phyloP scores from a whole-genome alignment of 768 basidiomycete genomes.

The Mycena rebaudengoi region DNA sequence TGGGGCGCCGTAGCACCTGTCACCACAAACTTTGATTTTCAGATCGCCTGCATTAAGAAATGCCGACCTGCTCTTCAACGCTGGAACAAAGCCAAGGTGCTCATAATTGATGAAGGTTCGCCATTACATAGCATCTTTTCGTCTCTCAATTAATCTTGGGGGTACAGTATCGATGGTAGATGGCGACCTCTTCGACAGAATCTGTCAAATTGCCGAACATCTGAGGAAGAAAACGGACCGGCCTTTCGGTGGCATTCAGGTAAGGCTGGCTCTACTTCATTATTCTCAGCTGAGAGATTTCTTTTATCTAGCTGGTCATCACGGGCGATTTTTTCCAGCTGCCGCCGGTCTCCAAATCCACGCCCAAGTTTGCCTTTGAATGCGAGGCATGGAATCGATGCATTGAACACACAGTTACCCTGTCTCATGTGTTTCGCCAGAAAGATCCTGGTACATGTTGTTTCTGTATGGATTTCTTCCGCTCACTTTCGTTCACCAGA shows the following conservation, averaged over 20 bases:
- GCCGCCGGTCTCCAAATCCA: slow-evolving; percentile 70
- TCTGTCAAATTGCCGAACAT: slow-evolving; percentile 61
- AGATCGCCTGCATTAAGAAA: slow-evolving; percentile 63
- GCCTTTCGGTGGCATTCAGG: slow-evolving; percentile 85
- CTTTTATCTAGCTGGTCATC: slow-evolving; percentile 56
- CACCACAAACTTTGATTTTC: slow-evolving; percentile 53
- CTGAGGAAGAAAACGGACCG: slow-evolving; percentile 55
- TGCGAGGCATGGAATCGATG: slow-evolving; percentile 70
- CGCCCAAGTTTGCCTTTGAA: slow-evolving; percentile 78
- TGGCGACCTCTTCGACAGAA: slow-evolving; percentile 75
- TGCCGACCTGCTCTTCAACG: slow-evolving; percentile 73
- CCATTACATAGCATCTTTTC: neutral
- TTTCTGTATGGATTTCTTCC: neutral
- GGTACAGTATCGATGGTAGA: slow-evolving; percentile 82
- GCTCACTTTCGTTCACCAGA: slow-evolving; percentile 46
- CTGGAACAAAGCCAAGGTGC: slow-evolving; percentile 74
- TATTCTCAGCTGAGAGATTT: neutral
- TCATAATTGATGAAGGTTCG: slow-evolving; percentile 67
- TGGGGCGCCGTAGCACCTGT: slow-evolving; percentile 80
- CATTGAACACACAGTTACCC: slow-evolving; percentile 65
- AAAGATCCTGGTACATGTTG: slow-evolving; percentile 63
- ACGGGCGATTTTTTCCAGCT: slow-evolving; percentile 90
- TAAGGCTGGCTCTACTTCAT: slow-evolving; percentile 28
- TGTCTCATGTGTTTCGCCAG: slow-evolving; percentile 80
- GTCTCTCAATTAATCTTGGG: slow-evolving; percentile 23